Percentiles rank a stretch among this genome's conserved stretches.
Evolutionary conservation across 371 early-diverging fungal species (phyloP).

Genomic region (Mucor irregularis): DNA sequence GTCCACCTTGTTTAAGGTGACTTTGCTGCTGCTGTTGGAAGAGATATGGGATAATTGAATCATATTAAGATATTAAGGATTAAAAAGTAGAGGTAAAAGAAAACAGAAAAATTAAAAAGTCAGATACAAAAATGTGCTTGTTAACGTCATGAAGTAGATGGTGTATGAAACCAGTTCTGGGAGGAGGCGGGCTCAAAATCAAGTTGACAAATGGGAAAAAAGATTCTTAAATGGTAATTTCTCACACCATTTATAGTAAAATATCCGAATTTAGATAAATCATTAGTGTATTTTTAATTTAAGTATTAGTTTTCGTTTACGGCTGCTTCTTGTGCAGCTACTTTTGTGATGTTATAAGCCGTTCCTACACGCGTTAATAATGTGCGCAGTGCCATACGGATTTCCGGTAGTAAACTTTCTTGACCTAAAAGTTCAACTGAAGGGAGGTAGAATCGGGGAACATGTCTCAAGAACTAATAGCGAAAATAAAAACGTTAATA

Average conservation of each 20-base stretch:
- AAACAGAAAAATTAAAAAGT: not conserved
- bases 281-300: not conserved
- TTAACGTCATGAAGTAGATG: too few relatives aligned
- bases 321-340: not conserved
- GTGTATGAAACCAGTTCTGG: too few relatives aligned
- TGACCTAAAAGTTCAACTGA: slow-evolving; percentile 51
- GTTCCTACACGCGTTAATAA: slow-evolving; percentile 50
- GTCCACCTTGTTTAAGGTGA: not conserved
- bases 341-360: slow-evolving; percentile 44
- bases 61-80: not conserved
- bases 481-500: not conserved
- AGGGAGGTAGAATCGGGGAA: slow-evolving; percentile 48
- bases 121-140: not conserved
- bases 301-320: not conserved
- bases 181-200: too few relatives aligned
- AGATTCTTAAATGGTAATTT: not conserved
- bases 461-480: slow-evolving; percentile 35
- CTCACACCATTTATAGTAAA: slow-evolving; percentile 9
- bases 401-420: slow-evolving; percentile 45
- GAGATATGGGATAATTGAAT: not conserved
- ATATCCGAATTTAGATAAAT: not conserved
- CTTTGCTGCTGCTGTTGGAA: not conserved
- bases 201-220: not conserved
- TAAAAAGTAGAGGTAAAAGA: not conserved
- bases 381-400: slow-evolving; percentile 47